Percentiles rank a stretch among this genome's conserved stretches.
Conservation (phyloP, 208 protist species). For the Trypanosoma avium region DNA sequence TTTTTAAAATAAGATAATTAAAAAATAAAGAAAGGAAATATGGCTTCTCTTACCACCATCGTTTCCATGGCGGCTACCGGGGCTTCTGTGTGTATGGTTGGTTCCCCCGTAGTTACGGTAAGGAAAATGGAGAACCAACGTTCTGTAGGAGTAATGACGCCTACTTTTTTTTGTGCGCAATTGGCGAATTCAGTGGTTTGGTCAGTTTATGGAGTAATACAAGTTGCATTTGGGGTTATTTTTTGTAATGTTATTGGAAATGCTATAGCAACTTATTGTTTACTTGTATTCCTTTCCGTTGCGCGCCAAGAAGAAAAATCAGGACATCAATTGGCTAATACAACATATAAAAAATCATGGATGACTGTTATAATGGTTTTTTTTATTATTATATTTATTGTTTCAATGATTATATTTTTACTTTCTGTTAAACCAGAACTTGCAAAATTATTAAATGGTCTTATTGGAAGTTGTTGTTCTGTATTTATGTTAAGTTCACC, state of each 20-base stretch:
- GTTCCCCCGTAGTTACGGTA: conserved; percentile 53
- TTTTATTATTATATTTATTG: conserved; percentile 7
- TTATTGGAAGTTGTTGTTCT: conserved; percentile 44
- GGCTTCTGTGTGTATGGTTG: conserved; percentile 54
- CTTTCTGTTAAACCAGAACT: conserved; percentile 31
- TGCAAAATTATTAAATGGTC: conserved; percentile 38
- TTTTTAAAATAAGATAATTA: too few species aligned
- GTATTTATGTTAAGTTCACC: conserved; percentile 74
- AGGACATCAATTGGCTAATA: conserved; percentile 33
- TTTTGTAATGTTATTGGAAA: conserved; percentile 54
- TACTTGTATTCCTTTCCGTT: conserved; percentile 53
- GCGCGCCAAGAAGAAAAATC: conserved; percentile 49
- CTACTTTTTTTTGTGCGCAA: conserved; percentile 70
- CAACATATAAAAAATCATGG: conserved; percentile 37
- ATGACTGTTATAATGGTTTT: conserved; percentile 15
- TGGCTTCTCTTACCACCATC: conserved; percentile 33
- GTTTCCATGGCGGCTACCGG: too few species aligned
- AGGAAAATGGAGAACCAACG: conserved; percentile 35
- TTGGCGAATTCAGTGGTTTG: conserved; percentile 63
- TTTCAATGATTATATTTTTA: conserved; percentile 27
- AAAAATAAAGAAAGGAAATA: too few species aligned
- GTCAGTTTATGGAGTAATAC: conserved; percentile 57
- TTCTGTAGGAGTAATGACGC: conserved; percentile 50
- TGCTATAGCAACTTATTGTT: conserved; percentile 52
- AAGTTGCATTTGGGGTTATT: conserved; percentile 32